phyloP scores from a whole-genome alignment of 2,329 filamentous ascomycete species.

The Dothidotthia symphoricarpi region DNA sequence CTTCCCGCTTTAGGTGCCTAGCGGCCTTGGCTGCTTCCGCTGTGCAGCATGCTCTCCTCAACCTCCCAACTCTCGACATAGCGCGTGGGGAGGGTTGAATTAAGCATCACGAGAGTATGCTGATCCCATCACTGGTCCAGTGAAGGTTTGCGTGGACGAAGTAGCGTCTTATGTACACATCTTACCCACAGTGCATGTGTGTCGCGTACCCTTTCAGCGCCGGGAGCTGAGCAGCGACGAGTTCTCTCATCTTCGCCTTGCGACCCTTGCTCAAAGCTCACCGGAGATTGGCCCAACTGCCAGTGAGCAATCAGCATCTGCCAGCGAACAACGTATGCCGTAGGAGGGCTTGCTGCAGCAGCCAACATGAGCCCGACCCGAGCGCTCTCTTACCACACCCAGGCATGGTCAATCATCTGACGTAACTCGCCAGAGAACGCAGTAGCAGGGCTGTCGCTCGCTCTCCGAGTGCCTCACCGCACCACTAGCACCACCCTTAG shows the following conservation, averaged over 20 bases:
- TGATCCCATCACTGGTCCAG: too few relatives aligned
- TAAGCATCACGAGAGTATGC: too few relatives aligned
- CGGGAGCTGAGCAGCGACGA: conserved; percentile 28
- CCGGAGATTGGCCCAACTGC: conserved; percentile 26
- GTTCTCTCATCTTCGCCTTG: conserved; percentile 28
- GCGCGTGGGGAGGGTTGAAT: too few relatives aligned
- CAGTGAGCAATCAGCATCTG: conserved; percentile 10
- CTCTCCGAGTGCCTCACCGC: conserved; percentile 26
- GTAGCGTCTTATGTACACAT: too few relatives aligned
- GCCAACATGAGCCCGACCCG: conserved; percentile 27
- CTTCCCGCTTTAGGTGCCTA: conserved; percentile 20
- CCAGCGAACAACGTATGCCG: conserved; percentile 11
- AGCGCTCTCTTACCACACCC: conserved; percentile 18
- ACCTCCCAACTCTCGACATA: conserved; percentile 19
- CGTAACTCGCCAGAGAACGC: conserved; percentile 24
- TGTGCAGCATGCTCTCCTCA: conserved; percentile 16
- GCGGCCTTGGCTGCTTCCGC: conserved; percentile 19
- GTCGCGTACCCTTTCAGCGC: conserved; percentile 35
- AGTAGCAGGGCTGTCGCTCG: conserved; percentile 26
- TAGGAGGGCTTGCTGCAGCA: conserved; percentile 29
- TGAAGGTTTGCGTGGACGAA: too few relatives aligned
- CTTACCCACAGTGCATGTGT: conserved; percentile 24
- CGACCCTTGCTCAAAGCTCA: conserved; percentile 39
- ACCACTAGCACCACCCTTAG: conserved; percentile 18
- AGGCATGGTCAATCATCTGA: conserved; percentile 35